Conservation (phyloP, 306 rosid species). For the Senna siamea region DNA sequence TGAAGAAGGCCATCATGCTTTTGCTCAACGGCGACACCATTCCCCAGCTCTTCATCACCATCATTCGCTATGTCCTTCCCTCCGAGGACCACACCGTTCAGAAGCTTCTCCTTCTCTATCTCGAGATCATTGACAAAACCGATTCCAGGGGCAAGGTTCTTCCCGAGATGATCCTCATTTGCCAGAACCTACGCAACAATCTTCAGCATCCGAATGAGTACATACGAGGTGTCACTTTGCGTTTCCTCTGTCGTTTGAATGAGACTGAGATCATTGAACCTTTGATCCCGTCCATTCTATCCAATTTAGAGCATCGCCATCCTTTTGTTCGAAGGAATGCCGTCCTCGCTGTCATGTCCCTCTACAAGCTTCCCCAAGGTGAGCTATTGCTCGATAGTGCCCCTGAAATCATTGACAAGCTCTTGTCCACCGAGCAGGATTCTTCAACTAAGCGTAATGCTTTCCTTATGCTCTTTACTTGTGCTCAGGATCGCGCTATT, state of each 20-base stretch:
- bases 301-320: constrained; percentile 67
- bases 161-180: constrained; percentile 83
- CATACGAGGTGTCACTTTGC: constrained; percentile 83
- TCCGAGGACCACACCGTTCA: constrained; percentile 97
- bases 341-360: constrained; percentile 61
- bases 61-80: constrained; percentile 86
- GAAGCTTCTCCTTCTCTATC: constrained; percentile 89
- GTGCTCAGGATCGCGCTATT: constrained; percentile 89
- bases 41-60: constrained; percentile 89
- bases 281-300: constrained; percentile 61
- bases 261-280: constrained; percentile 77
- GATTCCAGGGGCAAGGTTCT: constrained; percentile 75
- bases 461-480: constrained; percentile 78
- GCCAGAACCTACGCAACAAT: constrained; percentile 93
- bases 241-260: constrained; percentile 71
- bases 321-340: constrained; percentile 68
- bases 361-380: constrained; percentile 75
- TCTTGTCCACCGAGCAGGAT: constrained; percentile 66
- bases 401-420: constrained; percentile 81
- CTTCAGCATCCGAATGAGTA: constrained; percentile 90
- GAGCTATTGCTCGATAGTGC: constrained; percentile 78
- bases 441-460: constrained; percentile 64
- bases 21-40: constrained; percentile 86
- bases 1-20: constrained; percentile 88
- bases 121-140: constrained; percentile 91